These are phyloP conservation scores for Irpex lacteus DNA, from an alignment of 1,284 basidiomycete species.

Conservation along the genomic window DNA sequence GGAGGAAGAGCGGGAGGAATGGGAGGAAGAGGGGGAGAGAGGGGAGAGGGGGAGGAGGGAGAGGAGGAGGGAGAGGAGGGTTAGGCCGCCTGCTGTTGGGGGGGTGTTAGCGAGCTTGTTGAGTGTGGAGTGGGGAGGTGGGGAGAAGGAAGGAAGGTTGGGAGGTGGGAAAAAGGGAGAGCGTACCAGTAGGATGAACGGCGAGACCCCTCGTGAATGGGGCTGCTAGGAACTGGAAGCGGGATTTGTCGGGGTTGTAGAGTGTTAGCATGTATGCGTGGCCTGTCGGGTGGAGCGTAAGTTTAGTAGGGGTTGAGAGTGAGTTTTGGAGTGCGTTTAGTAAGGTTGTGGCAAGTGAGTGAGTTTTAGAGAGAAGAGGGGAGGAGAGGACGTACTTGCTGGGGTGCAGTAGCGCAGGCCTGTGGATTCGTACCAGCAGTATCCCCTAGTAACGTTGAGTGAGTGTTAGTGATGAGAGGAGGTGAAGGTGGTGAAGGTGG, in stretches of 20 bases:
- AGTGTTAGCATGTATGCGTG: slow-evolving; percentile 53
- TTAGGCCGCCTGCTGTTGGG: slow-evolving; percentile 54
- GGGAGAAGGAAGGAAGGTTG: neutral
- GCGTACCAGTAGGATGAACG: slow-evolving; percentile 69
- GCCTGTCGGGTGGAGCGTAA: slow-evolving; percentile 28
- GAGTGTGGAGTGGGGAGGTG: neutral
- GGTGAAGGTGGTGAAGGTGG: neutral
- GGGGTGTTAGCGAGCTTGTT: neutral
- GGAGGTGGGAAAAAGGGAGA: neutral
- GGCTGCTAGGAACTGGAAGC: slow-evolving; percentile 41
- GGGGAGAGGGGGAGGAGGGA: slow-evolving; percentile 43
- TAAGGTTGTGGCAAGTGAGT: too few species aligned
- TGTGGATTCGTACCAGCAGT: slow-evolving; percentile 48
- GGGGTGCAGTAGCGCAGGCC: slow-evolving; percentile 46
- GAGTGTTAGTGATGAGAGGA: slow-evolving; percentile 2
- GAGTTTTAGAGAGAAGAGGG: neutral
- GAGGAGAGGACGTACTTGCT: slow-evolving; percentile 29
- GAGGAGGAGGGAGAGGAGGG: slow-evolving; percentile 59
- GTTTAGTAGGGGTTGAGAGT: too few species aligned
- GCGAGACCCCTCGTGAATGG: slow-evolving; percentile 74
- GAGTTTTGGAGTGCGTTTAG: too few species aligned
- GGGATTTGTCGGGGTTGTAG: slow-evolving; percentile 30
- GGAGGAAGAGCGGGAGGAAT: slow-evolving; percentile 26
- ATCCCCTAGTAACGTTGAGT: slow-evolving; percentile 40
- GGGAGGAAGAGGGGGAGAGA: too few species aligned